Conservation (phyloP, 1,284 basidiomycete genomes). For the Salmacisia buchloeana region DNA sequence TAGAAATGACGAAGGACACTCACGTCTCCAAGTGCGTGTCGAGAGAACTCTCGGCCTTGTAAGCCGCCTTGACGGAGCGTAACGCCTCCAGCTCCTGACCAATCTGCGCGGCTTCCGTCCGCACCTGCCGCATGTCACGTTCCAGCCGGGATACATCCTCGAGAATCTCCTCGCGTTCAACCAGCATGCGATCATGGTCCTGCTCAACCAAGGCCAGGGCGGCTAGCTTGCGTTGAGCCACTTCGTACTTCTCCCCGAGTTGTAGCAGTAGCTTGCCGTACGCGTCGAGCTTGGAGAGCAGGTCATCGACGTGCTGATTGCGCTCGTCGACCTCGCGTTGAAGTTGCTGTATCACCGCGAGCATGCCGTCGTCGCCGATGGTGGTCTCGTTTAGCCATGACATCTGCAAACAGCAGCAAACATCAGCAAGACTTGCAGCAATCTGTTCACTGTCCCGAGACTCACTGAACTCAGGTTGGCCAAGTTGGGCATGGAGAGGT, state of each 20-base stretch:
- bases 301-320: not conserved
- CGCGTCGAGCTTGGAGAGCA: not conserved
- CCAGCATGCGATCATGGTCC: not conserved
- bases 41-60: not conserved
- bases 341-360: not conserved
- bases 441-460: not conserved
- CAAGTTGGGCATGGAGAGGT: not conserved
- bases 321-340: slow-evolving; percentile 1
- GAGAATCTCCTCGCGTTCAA: slow-evolving; percentile 11
- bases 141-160: slow-evolving; percentile 14
- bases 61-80: slow-evolving; percentile 1
- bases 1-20: not conserved
- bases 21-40: not conserved
- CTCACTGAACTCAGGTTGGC: slow-evolving; percentile 3
- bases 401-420: not conserved
- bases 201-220: not conserved
- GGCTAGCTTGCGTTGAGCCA: not conserved
- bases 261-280: slow-evolving; percentile 1
- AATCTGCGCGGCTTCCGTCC: not conserved
- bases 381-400: slow-evolving; percentile 4
- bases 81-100: slow-evolving; percentile 9
- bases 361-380: not conserved
- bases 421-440: not conserved
- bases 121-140: slow-evolving; percentile 4
- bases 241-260: slow-evolving; percentile 3